phyloP scores from a whole-genome alignment of 2,329 filamentous ascomycete genomes.

The Penicillium sp. region DNA sequence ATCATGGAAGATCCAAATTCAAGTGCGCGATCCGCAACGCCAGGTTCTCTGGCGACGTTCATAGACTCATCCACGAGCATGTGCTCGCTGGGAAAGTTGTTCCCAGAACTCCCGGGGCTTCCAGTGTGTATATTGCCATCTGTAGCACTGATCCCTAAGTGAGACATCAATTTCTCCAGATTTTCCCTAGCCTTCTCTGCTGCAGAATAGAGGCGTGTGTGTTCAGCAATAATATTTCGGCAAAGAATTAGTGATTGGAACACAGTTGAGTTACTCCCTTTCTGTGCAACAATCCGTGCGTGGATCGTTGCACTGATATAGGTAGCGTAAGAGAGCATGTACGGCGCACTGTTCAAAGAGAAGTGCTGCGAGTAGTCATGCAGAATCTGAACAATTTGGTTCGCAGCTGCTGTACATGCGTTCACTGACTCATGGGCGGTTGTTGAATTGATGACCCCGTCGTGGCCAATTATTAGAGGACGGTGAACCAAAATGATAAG shows the following conservation, averaged over 20 bases:
- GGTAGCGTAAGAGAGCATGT: constrained; percentile 55
- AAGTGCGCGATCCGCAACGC: constrained; percentile 1
- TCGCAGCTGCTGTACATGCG: constrained; percentile 37
- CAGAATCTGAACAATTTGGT: constrained; percentile 39
- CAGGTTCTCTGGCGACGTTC: background rate
- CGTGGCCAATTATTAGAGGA: constrained; percentile 37
- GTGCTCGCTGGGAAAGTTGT: background rate
- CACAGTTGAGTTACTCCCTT: constrained; percentile 25
- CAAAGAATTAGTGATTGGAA: constrained; percentile 27
- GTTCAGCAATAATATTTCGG: constrained; percentile 21
- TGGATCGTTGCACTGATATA: constrained; percentile 58
- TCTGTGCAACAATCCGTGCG: constrained; percentile 48
- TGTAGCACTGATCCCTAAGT: constrained; percentile 18
- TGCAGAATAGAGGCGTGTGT: constrained; percentile 23
- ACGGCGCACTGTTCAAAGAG: constrained; percentile 44
- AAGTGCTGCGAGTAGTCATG: constrained; percentile 42
- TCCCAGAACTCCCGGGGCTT: background rate
- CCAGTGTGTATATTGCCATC: constrained; percentile 1
- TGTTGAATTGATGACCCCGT: constrained; percentile 16
- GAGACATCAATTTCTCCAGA: constrained; percentile 20
- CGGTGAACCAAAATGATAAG: constrained; percentile 47
- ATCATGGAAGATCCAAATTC: constrained; percentile 15
- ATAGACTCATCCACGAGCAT: constrained; percentile 1
- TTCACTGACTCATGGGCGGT: constrained; percentile 30
- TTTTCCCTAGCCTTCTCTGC: constrained; percentile 27